Percentiles rank a stretch among this genome's conserved stretches.
phyloP scores from a whole-genome alignment of 2,329 filamentous ascomycete species.

The Epichloe gansuensis region DNA sequence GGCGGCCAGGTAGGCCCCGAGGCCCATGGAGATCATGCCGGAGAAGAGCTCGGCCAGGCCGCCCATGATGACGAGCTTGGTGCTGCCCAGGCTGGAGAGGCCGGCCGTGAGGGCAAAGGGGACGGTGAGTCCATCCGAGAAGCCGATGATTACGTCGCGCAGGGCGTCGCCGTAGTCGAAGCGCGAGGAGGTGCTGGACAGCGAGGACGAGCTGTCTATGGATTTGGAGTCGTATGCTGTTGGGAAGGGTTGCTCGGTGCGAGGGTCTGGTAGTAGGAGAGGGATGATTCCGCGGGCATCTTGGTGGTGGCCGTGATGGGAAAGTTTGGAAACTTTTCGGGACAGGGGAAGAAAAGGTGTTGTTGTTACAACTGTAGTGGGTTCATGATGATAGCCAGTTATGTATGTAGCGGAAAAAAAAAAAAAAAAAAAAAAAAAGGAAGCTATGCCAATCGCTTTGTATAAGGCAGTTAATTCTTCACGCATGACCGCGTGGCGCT shows the following conservation, averaged over 20 bases:
- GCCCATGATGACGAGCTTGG: slow-evolving; percentile 56
- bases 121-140: slow-evolving; percentile 68
- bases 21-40: slow-evolving; percentile 66
- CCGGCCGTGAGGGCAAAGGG: slow-evolving; percentile 70
- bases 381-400: no score
- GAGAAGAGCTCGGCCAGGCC: slow-evolving; percentile 65
- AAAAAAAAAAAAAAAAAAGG: not conserved
- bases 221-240: slow-evolving; percentile 14
- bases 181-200: slow-evolving; percentile 10
- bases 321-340: no score
- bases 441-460: not conserved
- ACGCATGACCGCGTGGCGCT: not conserved
- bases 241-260: slow-evolving; percentile 13
- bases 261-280: slow-evolving; percentile 19
- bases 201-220: slow-evolving; percentile 11
- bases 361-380: no score
- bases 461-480: not conserved
- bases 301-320: not conserved
- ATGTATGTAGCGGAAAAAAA: not conserved
- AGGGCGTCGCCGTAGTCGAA: slow-evolving; percentile 33
- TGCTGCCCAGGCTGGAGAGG: slow-evolving; percentile 52
- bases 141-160: slow-evolving; percentile 59
- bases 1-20: slow-evolving; percentile 61
- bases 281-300: slow-evolving; percentile 19
- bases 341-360: no score